Evolutionary conservation across 306 rosid species (phyloP).

Genomic region (Styphnolobium japonicum): DNA sequence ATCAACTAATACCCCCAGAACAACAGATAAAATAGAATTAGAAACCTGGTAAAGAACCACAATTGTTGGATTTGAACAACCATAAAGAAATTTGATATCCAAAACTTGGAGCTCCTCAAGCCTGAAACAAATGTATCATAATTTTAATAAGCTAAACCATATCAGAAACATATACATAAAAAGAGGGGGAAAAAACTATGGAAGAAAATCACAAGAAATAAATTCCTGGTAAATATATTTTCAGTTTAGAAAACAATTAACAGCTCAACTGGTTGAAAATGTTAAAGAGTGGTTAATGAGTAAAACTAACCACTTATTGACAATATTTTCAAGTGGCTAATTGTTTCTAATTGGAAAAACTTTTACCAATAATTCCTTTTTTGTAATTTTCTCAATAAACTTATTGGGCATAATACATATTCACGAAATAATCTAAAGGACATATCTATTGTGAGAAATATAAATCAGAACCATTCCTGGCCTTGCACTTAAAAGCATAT

Average conservation of each 20-base stretch:
- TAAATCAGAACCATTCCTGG: not conserved
- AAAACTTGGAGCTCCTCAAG: slow-evolving; percentile 99
- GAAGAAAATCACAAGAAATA: not conserved
- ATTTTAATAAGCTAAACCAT: not conserved
- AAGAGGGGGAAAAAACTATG: not conserved
- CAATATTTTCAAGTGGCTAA: too few species aligned
- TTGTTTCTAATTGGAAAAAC: not conserved
- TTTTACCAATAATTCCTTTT: not conserved
- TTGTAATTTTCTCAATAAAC: not conserved
- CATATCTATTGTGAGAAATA: not conserved
- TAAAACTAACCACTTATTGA: too few species aligned
- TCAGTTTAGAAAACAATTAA: not conserved
- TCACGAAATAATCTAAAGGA: not conserved
- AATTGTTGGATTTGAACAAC: slow-evolving; percentile 94
- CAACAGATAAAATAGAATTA: not conserved
- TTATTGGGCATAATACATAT: not conserved
- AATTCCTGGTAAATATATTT: not conserved
- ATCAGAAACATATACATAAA: not conserved
- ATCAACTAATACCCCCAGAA: slow-evolving; percentile 7
- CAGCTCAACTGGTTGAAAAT: not conserved
- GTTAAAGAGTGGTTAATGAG: not conserved
- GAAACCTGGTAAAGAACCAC: slow-evolving; percentile 97
- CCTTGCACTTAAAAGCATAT: not conserved
- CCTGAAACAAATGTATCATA: slow-evolving; percentile 53
- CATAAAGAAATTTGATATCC: slow-evolving; percentile 94